phyloP scores from a whole-genome alignment of 176 grass and related monocot species.

The maize (Zea mays) region DNA sequence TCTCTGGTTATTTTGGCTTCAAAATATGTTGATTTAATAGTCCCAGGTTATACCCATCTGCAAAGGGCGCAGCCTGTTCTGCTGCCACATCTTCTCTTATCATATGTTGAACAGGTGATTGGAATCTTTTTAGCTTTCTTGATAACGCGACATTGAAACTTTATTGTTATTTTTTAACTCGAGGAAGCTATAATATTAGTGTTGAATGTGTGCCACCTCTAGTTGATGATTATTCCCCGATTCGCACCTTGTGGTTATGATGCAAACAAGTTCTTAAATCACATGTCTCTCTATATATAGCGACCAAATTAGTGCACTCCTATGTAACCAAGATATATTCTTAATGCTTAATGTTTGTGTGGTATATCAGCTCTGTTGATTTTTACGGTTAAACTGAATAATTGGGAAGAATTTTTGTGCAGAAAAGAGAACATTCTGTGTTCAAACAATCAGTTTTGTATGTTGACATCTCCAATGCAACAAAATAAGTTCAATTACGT shows the following conservation, averaged over 20 bases:
- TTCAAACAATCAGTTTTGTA: neutral
- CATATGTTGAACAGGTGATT: constrained; percentile 94
- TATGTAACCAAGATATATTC: constrained; percentile 15
- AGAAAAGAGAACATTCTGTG: constrained; percentile 28
- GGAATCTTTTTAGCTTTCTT: neutral
- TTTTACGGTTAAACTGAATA: neutral
- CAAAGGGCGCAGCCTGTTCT: constrained; percentile 93
- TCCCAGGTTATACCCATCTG: constrained; percentile 97
- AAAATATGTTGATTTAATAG: constrained; percentile 81
- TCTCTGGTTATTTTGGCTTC: constrained; percentile 81
- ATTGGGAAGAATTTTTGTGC: neutral
- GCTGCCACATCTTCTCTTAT: constrained; percentile 87
- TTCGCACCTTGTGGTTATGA: neutral
- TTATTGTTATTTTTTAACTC: constrained; percentile 28
- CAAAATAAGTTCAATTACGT: neutral
- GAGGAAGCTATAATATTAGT: neutral
- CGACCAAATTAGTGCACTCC: constrained; percentile 4
- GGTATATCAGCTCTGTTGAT: constrained; percentile 1
- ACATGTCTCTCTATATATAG: neutral
- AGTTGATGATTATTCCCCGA: neutral
- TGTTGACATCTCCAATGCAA: neutral
- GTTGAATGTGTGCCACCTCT: neutral
- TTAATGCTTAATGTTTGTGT: constrained; percentile 4
- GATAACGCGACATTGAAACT: constrained; percentile 8
- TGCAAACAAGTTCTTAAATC: constrained; percentile 7